Evolutionary conservation across 1,284 basidiomycete species (phyloP).

Genomic region (Fistulinella staudtii): DNA sequence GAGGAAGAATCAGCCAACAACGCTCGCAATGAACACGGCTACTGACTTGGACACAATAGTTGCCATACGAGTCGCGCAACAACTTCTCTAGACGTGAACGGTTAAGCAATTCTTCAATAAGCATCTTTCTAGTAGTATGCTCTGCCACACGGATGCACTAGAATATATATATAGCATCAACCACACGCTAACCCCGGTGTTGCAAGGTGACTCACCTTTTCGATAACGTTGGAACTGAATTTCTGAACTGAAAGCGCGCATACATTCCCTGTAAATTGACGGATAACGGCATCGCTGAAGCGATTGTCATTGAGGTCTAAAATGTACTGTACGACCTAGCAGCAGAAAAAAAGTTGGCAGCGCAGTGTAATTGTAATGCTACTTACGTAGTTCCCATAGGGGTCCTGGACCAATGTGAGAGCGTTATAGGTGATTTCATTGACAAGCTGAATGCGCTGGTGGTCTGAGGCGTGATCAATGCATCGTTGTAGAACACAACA

Average conservation of each 20-base stretch:
- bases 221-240: slow-evolving; percentile 94
- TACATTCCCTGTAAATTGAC: slow-evolving; percentile 97
- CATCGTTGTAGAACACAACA: slow-evolving; percentile 99
- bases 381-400: slow-evolving; percentile 92
- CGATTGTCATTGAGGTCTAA: slow-evolving; percentile 97
- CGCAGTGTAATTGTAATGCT: background rate
- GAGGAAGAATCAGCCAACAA: slow-evolving; percentile 11
- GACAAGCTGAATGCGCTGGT: slow-evolving; percentile 94
- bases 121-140: slow-evolving; percentile 87
- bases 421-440: slow-evolving; percentile 99
- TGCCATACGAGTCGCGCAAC: slow-evolving; percentile 91
- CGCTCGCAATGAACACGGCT: slow-evolving; percentile 1
- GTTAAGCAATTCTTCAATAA: slow-evolving; percentile 95
- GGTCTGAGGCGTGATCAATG: slow-evolving; percentile 96
- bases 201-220: slow-evolving; percentile 58
- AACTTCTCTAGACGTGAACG: slow-evolving; percentile 94
- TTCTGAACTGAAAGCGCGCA: slow-evolving; percentile 98
- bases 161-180: slow-evolving; percentile 2
- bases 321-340: slow-evolving; percentile 91
- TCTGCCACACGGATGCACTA: slow-evolving; percentile 98
- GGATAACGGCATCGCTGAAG: slow-evolving; percentile 96
- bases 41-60: slow-evolving; percentile 85
- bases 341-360: slow-evolving; percentile 5
- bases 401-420: slow-evolving; percentile 96
- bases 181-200: background rate